A percentile compares a stretch with the other conserved stretches of the same genome.
phyloP scores from a whole-genome alignment of 1,284 basidiomycete genomes.

The Tilletia walkeri region DNA sequence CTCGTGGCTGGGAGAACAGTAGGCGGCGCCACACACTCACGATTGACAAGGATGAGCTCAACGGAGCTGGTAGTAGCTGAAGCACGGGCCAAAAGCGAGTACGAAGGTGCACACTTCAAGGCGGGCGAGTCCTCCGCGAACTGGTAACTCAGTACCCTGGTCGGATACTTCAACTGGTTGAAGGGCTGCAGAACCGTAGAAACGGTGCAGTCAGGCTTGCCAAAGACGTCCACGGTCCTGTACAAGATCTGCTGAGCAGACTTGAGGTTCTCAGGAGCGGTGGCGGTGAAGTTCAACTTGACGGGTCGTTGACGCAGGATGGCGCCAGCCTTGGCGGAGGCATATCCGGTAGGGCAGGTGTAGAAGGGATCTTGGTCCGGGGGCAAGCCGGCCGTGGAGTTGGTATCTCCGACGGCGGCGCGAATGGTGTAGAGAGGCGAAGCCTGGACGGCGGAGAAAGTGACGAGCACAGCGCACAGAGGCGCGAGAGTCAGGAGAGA shows the following conservation, averaged over 20 bases:
- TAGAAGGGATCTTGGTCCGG: slow-evolving; percentile 20
- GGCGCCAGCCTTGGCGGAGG: not conserved
- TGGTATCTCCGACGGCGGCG: not conserved
- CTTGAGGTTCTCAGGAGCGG: slow-evolving; percentile 17
- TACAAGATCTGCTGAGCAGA: slow-evolving; percentile 18
- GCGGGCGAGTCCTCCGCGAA: slow-evolving; percentile 16
- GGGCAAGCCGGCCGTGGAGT: slow-evolving; percentile 1
- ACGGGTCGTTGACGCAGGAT: slow-evolving; percentile 12
- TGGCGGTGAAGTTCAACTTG: slow-evolving; percentile 1
- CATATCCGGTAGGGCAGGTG: slow-evolving; percentile 14
- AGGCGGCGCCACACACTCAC: not conserved
- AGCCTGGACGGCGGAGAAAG: slow-evolving; percentile 1
- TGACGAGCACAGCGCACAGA: not conserved
- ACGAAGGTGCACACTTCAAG: slow-evolving; percentile 19
- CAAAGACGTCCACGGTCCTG: slow-evolving; percentile 14
- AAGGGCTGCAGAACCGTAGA: slow-evolving; percentile 5
- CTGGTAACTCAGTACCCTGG: slow-evolving; percentile 16
- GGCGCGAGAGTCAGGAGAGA: not conserved
- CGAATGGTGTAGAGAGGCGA: not conserved
- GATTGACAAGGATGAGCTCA: slow-evolving; percentile 19
- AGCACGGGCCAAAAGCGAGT: slow-evolving; percentile 7
- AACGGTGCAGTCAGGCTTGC: slow-evolving; percentile 12
- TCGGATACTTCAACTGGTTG: slow-evolving; percentile 9
- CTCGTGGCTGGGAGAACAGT: not conserved
- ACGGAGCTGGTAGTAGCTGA: slow-evolving; percentile 11